These are phyloP conservation scores for Ocimum tenuiflorum DNA, from an alignment of 257 asterid species.

Conservation along the genomic window DNA sequence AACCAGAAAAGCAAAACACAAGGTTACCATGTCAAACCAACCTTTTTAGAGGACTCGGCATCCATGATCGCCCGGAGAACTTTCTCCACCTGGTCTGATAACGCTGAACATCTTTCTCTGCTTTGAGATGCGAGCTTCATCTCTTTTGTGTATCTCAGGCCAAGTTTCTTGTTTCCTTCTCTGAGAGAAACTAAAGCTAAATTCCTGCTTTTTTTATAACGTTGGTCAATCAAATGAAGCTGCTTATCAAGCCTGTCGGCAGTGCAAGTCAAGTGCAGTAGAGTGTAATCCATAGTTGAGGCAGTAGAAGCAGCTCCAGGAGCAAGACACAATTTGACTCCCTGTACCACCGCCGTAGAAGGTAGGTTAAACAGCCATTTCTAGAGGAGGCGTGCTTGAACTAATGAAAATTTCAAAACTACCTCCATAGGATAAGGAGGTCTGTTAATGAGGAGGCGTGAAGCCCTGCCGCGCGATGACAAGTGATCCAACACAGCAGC, in stretches of 20 bases:
- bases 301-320: slow-evolving; percentile 42
- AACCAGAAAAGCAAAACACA: not conserved
- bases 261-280: slow-evolving; percentile 67
- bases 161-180: slow-evolving; percentile 49
- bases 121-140: slow-evolving; percentile 60
- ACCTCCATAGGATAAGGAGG: slow-evolving; percentile 56
- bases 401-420: not conserved
- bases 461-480: slow-evolving; percentile 48
- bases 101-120: slow-evolving; percentile 57
- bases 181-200: slow-evolving; percentile 51
- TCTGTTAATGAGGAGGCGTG: slow-evolving; percentile 32
- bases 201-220: slow-evolving; percentile 47
- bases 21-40: slow-evolving; percentile 19
- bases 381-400: too few relatives aligned
- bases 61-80: slow-evolving; percentile 62
- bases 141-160: slow-evolving; percentile 59
- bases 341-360: slow-evolving; percentile 45
- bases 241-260: slow-evolving; percentile 66
- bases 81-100: slow-evolving; percentile 66
- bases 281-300: slow-evolving; percentile 48
- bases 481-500: slow-evolving; percentile 56
- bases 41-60: slow-evolving; percentile 80
- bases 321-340: slow-evolving; percentile 69
- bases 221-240: slow-evolving; percentile 58
- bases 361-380: too few relatives aligned